Conservation (phyloP, 2,329 filamentous ascomycete species). For the Monosporascus sp. region DNA sequence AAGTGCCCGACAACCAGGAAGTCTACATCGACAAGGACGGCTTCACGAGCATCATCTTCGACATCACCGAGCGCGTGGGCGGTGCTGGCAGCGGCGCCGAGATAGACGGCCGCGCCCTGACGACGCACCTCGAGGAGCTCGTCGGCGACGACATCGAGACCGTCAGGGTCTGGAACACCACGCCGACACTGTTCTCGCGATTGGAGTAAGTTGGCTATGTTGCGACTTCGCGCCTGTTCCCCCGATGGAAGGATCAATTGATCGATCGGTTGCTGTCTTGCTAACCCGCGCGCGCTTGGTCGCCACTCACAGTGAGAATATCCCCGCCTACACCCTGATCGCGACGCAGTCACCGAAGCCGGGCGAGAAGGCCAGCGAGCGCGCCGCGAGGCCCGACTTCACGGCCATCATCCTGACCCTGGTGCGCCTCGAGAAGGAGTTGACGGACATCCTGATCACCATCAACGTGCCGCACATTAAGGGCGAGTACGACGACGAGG, state of each 20-base stretch:
- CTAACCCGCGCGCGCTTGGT: slow-evolving; percentile 4
- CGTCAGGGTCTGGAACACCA: slow-evolving; percentile 62
- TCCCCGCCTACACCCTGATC: slow-evolving; percentile 64
- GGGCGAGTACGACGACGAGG: slow-evolving; percentile 67
- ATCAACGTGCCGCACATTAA: slow-evolving; percentile 83
- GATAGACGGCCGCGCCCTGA: slow-evolving; percentile 65
- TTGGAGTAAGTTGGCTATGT: slow-evolving; percentile 39
- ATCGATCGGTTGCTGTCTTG: background rate
- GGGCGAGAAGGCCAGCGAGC: slow-evolving; percentile 33
- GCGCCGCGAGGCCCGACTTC: slow-evolving; percentile 43
- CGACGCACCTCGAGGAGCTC: slow-evolving; percentile 64
- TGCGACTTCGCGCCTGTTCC: background rate
- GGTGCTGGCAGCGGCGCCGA: slow-evolving; percentile 47
- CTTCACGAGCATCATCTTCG: slow-evolving; percentile 82
- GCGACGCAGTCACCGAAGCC: slow-evolving; percentile 53
- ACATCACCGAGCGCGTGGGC: slow-evolving; percentile 79
- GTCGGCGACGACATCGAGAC: slow-evolving; percentile 59
- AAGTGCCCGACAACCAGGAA: slow-evolving; percentile 85
- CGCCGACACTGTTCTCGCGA: slow-evolving; percentile 52
- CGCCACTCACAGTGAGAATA: slow-evolving; percentile 34
- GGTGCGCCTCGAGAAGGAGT: slow-evolving; percentile 67
- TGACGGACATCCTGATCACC: slow-evolving; percentile 77
- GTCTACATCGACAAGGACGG: slow-evolving; percentile 81
- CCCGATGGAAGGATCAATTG: background rate
- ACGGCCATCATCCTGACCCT: slow-evolving; percentile 74